Base-by-base conservation (phyloP, 441 rosid genomes). In the Jatropha podagrica region DNA sequence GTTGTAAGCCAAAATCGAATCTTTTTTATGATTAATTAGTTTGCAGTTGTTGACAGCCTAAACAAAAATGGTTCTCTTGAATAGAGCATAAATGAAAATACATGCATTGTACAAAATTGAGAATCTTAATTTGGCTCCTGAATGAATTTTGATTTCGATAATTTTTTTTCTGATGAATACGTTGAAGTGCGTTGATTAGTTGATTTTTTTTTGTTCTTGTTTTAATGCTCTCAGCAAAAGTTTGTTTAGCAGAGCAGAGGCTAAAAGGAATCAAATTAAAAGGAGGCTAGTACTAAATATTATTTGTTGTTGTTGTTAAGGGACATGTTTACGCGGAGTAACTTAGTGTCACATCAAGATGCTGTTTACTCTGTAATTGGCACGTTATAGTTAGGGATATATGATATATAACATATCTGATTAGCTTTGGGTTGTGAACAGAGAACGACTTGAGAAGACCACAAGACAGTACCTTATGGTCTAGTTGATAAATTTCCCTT, bases 1-100 rank as follows among this genome's bases (percentile, higher is more conserved):
- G 55, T 56, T 69, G 73, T 73, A 69, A 56, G 14, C 18, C 40
- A 18, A 74, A 68, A 37, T 55, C 49, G 13, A 38, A 71, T 71
- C 58, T 41, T 51, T 37, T 61, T 67, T 67, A 4, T n/a, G 6
- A 51, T 60, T 10, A 14, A 18, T 32, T 9, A 26, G 17, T 75
- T 65, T 66, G 59, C 69, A 3, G 42, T 42, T 4, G 58, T 48
- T 20, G 60, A 54, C 58, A 1, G 71, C 59, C 7, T 10, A 69
- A 56, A 58, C 67, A 62, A 8, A 52, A 62, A 41, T 9, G 27
- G 9, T 54, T 72, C 49, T 37, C 37, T 60, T 49, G 15, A 1
- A 40, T 67, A 23, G 56, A 64, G 14, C 51, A 40, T 64, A 62
- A 9, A 8, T 10, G 12, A n/a, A 20, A 27, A 17, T 10, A 42